Evolutionary conservation across 495 filamentous ascomycete species (phyloP).

Genomic region (Aspergillus taichungensis): DNA sequence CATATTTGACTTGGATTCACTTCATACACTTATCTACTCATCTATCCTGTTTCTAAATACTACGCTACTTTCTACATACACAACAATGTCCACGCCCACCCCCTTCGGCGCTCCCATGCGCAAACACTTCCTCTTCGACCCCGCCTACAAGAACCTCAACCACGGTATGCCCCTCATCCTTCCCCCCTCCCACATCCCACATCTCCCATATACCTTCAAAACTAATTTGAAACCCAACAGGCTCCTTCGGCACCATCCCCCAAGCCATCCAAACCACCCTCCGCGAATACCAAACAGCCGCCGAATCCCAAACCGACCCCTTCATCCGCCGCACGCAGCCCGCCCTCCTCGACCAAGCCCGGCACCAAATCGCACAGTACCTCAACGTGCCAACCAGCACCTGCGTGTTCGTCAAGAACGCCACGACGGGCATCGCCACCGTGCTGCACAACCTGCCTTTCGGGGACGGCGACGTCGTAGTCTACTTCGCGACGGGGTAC

Average conservation of each 20-base stretch:
- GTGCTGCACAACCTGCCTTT: slow-evolving; percentile 64
- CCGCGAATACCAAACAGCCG: slow-evolving; percentile 45
- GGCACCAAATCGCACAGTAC: slow-evolving; percentile 51
- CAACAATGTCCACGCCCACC: slow-evolving; percentile 10
- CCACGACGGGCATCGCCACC: slow-evolving; percentile 71
- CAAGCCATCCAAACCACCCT: slow-evolving; percentile 46
- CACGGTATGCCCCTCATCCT: slow-evolving; percentile 48
- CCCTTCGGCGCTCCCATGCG: slow-evolving; percentile 53
- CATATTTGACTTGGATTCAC: too few relatives aligned
- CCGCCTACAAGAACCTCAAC: slow-evolving; percentile 65
- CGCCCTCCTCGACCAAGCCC: slow-evolving; percentile 50
- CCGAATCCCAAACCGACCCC: slow-evolving; percentile 58
- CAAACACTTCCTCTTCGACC: slow-evolving; percentile 64
- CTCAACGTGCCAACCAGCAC: slow-evolving; percentile 54
- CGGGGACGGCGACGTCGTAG: slow-evolving; percentile 49
- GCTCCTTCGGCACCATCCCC: slow-evolving; percentile 76
- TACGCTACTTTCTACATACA: background rate
- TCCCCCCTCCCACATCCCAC: background rate
- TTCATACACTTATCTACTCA: too few relatives aligned
- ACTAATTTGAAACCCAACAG: slow-evolving; percentile 26
- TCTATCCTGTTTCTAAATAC: background rate
- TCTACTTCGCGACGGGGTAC: slow-evolving; percentile 70
- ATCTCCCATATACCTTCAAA: slow-evolving; percentile 1
- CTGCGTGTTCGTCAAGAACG: slow-evolving; percentile 72
- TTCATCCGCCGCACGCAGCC: slow-evolving; percentile 62